Evolutionary conservation across 164 flowering plant species (phyloP).

Genomic region (Umbilicus rupestris): DNA sequence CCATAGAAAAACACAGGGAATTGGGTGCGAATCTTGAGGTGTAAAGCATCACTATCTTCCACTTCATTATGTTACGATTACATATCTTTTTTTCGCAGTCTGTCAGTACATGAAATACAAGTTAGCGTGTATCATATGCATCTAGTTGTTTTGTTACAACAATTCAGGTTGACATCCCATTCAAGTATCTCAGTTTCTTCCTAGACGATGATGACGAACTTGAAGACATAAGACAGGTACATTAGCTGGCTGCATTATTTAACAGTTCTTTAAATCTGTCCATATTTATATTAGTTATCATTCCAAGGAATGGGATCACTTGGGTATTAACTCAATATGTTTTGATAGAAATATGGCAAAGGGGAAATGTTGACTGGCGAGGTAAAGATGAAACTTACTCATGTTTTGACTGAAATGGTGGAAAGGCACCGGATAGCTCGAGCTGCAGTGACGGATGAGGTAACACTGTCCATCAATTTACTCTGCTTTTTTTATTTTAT

Average conservation of each 20-base stretch:
- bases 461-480: slow-evolving; percentile 14
- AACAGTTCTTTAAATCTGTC: neutral
- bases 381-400: slow-evolving; percentile 59
- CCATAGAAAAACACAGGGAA: slow-evolving; percentile 68
- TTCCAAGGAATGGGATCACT: neutral
- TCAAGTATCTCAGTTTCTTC: slow-evolving; percentile 82
- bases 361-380: slow-evolving; percentile 90
- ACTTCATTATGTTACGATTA: neutral
- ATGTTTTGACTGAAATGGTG: slow-evolving; percentile 65
- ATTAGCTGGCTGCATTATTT: slow-evolving; percentile 7
- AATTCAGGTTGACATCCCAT: slow-evolving; percentile 78
- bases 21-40: slow-evolving; percentile 95
- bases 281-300: neutral
- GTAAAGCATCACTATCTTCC: neutral
- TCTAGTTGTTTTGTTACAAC: neutral
- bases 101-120: neutral
- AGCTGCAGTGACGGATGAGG: slow-evolving; percentile 87
- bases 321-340: slow-evolving; percentile 4
- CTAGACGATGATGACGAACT: slow-evolving; percentile 90
- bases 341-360: slow-evolving; percentile 63
- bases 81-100: neutral
- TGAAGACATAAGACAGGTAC: slow-evolving; percentile 67
- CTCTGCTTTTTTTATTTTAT: neutral
- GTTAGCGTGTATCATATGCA: neutral
- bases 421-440: slow-evolving; percentile 83